These are phyloP conservation scores for Aspergillus incahuasiensis DNA, from an alignment of 495 filamentous ascomycete species.

Conservation along the genomic window DNA sequence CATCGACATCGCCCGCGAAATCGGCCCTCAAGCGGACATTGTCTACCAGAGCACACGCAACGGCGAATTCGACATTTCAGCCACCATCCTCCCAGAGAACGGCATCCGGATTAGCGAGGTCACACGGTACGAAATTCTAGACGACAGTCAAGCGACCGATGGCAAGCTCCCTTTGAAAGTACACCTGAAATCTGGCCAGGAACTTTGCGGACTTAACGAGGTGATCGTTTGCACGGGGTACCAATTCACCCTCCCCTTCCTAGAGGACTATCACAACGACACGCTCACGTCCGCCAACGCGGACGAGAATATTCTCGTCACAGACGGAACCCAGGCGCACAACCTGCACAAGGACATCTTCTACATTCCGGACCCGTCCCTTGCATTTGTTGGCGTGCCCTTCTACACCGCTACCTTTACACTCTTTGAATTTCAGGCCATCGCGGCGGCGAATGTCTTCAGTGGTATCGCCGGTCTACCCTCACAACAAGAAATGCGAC, in stretches of 20 bases:
- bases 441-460: conserved; percentile 53
- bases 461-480: conserved; percentile 50
- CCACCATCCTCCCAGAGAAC: conserved; percentile 42
- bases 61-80: conserved; percentile 52
- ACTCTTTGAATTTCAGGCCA: conserved; percentile 62
- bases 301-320: conserved; percentile 50
- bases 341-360: conserved; percentile 66
- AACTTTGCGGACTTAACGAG: conserved; percentile 46
- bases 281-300: conserved; percentile 27
- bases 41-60: conserved; percentile 58
- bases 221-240: conserved; percentile 64
- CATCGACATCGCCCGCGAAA: conserved; percentile 55
- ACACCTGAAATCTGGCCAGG: conserved; percentile 38
- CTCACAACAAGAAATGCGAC: conserved; percentile 38
- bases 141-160: conserved; percentile 22
- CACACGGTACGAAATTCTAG: conserved; percentile 22
- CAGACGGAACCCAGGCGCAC: conserved; percentile 60
- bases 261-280: conserved; percentile 44
- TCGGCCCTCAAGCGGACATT: conserved; percentile 41
- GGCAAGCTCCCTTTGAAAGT: conserved; percentile 34
- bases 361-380: conserved; percentile 59
- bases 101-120: conserved; percentile 50
- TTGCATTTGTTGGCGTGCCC: conserved; percentile 58
- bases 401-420: conserved; percentile 60
- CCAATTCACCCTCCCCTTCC: conserved; percentile 55